Conservation (phyloP, 495 filamentous ascomycete species). For the Immersiella caudata region DNA sequence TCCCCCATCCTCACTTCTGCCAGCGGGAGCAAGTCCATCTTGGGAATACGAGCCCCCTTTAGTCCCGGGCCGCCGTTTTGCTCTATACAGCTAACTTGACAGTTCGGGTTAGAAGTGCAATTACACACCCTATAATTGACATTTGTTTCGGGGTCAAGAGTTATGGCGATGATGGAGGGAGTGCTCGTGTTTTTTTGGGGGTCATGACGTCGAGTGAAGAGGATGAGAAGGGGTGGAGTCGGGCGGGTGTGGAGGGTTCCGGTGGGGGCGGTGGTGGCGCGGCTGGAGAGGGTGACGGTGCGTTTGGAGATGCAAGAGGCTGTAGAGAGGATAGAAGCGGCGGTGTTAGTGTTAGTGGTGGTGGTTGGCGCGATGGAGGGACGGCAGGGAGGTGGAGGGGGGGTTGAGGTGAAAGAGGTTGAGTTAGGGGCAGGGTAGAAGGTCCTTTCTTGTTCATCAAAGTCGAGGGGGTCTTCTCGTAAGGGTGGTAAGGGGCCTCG, state of each 20-base stretch:
- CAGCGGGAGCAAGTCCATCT: neutral
- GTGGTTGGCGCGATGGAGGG: neutral
- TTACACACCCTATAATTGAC: too few relatives aligned
- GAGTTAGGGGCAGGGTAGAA: too few relatives aligned
- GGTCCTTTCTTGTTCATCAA: too few relatives aligned
- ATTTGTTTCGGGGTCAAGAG: neutral
- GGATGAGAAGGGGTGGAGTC: conserved; percentile 16
- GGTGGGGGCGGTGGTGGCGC: neutral
- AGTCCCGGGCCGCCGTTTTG: too few relatives aligned
- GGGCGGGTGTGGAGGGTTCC: conserved; percentile 18
- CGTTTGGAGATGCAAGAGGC: neutral
- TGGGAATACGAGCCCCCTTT: too few relatives aligned
- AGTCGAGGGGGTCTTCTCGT: too few relatives aligned
- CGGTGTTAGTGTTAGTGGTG: neutral
- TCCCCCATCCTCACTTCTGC: neutral
- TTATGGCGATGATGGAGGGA: neutral
- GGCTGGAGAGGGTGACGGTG: conserved; percentile 6
- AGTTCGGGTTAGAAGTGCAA: too few relatives aligned
- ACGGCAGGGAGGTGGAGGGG: neutral
- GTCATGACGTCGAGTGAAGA: conserved; percentile 3
- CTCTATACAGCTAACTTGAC: too few relatives aligned
- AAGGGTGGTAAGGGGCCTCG: too few relatives aligned
- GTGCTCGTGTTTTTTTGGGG: neutral
- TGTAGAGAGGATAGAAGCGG: neutral
- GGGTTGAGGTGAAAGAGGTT: too few relatives aligned